Percentiles rank a stretch among this genome's conserved stretches.
phyloP scores from a whole-genome alignment of 225 moss, liverwort and hornwort species.

The Lunularia cruciata region DNA sequence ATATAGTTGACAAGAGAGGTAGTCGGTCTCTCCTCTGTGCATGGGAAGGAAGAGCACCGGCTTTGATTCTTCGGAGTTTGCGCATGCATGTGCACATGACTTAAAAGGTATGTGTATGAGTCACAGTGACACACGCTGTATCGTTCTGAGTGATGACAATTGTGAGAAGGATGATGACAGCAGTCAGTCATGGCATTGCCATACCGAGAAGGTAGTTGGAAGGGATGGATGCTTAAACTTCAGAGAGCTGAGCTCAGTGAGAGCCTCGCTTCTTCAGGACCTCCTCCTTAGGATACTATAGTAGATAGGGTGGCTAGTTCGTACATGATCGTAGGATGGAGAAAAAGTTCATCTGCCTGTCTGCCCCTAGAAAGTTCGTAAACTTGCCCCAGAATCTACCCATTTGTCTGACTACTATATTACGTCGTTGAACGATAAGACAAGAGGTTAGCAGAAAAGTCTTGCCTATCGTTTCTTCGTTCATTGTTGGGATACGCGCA shows the following conservation, averaged over 20 bases:
- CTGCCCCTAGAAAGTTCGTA: too few species aligned
- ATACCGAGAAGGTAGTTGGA: slow-evolving; percentile 8
- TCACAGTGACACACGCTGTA: neutral
- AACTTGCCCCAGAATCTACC: neutral
- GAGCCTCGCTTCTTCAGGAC: too few species aligned
- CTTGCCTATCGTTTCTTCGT: too few species aligned
- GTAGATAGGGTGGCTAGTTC: too few species aligned
- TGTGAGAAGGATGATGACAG: neutral
- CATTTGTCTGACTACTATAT: neutral
- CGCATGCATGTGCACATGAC: slow-evolving; percentile 13
- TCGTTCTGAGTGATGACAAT: slow-evolving; percentile 5
- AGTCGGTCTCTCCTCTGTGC: slow-evolving; percentile 1
- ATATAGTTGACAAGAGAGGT: neutral
- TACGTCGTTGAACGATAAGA: too few species aligned
- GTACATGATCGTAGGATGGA: too few species aligned
- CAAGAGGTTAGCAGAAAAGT: too few species aligned
- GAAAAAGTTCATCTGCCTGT: too few species aligned
- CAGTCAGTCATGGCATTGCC: neutral
- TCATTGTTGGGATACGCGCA: too few species aligned
- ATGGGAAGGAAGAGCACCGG: slow-evolving; percentile 10
- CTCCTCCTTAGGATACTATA: too few species aligned
- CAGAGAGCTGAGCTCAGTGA: too few species aligned
- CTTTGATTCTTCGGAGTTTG: slow-evolving; percentile 19
- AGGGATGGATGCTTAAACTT: neutral
- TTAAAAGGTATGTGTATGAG: slow-evolving; percentile 3